Percentiles rank a stretch among this genome's conserved stretches.
These are phyloP conservation scores for Rutidosis leptorrhynchoides DNA, from an alignment of 129 eudicot species.

Conservation along the genomic window DNA sequence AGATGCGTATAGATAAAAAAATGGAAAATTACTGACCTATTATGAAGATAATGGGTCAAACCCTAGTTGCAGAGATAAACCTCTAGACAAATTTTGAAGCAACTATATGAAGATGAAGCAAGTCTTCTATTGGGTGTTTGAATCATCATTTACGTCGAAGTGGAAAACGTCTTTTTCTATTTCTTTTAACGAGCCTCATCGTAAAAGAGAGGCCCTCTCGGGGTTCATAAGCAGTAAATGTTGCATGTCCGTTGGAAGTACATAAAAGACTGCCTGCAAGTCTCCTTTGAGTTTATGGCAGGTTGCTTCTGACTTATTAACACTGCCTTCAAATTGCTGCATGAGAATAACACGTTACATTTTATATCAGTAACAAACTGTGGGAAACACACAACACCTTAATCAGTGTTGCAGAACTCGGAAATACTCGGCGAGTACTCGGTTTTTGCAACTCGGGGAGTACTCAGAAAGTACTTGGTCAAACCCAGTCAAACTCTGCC, in stretches of 20 bases:
- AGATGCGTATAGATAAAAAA: neutral
- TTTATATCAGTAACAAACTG: conserved; percentile 1
- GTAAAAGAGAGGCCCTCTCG: conserved; percentile 53
- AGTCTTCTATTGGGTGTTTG: conserved; percentile 11
- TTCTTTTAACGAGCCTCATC: conserved; percentile 23
- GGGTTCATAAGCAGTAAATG: conserved; percentile 89
- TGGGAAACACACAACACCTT: too few relatives aligned
- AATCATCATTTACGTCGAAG: conserved; percentile 35
- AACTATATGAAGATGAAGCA: neutral
- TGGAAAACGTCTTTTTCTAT: conserved; percentile 15
- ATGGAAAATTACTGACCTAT: conserved; percentile 24
- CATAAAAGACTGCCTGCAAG: conserved; percentile 61
- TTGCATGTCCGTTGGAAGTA: conserved; percentile 87
- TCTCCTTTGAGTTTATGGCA: conserved; percentile 74
- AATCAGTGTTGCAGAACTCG: too few relatives aligned
- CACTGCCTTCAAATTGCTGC: conserved; percentile 47
- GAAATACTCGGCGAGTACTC: too few relatives aligned
- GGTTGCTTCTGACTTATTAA: conserved; percentile 37
- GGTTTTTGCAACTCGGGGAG: too few relatives aligned
- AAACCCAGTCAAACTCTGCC: too few relatives aligned
- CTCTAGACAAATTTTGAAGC: conserved; percentile 8
- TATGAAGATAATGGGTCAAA: conserved; percentile 14
- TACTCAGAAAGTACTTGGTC: too few relatives aligned
- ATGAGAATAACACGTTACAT: neutral
- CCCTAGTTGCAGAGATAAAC: conserved; percentile 7